Evolutionary conservation across 495 filamentous ascomycete species (phyloP), one percentile per base, ranked within the genome.

Genomic region (Penicillium steckii): DNA sequence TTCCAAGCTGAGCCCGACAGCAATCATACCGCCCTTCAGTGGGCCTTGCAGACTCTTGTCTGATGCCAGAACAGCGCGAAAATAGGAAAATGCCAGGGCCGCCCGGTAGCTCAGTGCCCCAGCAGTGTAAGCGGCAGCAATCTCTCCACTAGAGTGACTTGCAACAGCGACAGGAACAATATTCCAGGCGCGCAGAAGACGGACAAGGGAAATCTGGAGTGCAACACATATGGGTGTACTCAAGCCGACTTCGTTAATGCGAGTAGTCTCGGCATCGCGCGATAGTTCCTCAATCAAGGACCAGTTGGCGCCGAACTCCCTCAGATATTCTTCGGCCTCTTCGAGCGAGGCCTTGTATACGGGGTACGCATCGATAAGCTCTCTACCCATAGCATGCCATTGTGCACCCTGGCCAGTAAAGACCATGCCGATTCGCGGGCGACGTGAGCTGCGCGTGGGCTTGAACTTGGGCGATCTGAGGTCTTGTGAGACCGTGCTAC

Each of bases 21-120:
- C 83, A 26, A 83, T 26, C 83, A 86, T 85, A 9, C 70, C 71
- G 1, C 57, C 53, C 43, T 17, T n/a, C 80, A 80, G 1, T 3
- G 29, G 10, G 44, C 6, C 2, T 8, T 19, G 1, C 1, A 8
- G 1, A 49, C 57, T 2, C n/a, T n/a, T n/a, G n/a, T n/a, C n/a
- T n/a, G n/a, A n/a, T 32, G 13, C 4, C 27, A 24, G 44, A 25
- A 37, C 2, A 49, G 81, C 81, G 19, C 81, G 69, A 25, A 76
- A 78, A 50, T 80, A 83, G 0, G 81, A 77, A 41, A 79, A 59
- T 0, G 47, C 21, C 4, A 83, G 72, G 3, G 79, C 79, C 22
- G 76, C 72, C 1, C 42, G 10, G 44, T 43, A 45, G 0, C 38
- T 41, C 1, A 70, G 2, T 7, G 37, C 27, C 2, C 55, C 58